Conservation (phyloP, 768 basidiomycete species). For the Cyathus striatus region DNA sequence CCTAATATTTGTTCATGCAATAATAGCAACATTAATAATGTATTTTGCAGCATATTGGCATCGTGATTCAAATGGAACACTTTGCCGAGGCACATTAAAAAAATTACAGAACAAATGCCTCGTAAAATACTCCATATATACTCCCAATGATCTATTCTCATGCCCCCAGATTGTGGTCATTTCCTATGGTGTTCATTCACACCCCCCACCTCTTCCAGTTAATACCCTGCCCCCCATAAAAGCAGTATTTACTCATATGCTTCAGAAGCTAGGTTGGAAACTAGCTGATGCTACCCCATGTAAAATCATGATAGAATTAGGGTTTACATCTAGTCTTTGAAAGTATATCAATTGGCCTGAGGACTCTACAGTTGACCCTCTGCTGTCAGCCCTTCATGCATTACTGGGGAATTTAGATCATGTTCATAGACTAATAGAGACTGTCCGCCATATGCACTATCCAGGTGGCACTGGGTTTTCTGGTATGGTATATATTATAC, state of each 20-base stretch:
- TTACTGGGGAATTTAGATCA: conserved; percentile 12
- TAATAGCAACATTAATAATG: background rate
- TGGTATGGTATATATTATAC: conserved; percentile 8
- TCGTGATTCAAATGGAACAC: conserved; percentile 6
- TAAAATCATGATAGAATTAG: conserved; percentile 15
- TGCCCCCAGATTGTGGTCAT: background rate
- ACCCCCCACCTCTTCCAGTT: no score
- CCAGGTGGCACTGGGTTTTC: conserved; percentile 16
- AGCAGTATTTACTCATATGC: conserved; percentile 7
- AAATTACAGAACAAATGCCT: conserved; percentile 1
- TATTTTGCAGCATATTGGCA: no score
- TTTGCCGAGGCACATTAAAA: conserved; percentile 9
- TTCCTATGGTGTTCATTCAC: background rate
- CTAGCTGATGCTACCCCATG: conserved; percentile 21
- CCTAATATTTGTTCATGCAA: background rate
- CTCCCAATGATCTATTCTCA: background rate
- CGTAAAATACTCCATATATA: conserved; percentile 1
- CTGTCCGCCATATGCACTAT: conserved; percentile 8
- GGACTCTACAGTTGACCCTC: conserved; percentile 5
- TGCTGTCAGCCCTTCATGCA: background rate
- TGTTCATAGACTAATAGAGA: conserved; percentile 12
- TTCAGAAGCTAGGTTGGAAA: conserved; percentile 11
- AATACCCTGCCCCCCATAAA: conserved; percentile 6
- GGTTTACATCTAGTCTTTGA: conserved; percentile 12
- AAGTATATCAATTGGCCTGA: conserved; percentile 13